Percentiles rank a stretch among this genome's conserved stretches.
phyloP scores from a whole-genome alignment of 257 asterid species.

The Euphrasia confusa region DNA sequence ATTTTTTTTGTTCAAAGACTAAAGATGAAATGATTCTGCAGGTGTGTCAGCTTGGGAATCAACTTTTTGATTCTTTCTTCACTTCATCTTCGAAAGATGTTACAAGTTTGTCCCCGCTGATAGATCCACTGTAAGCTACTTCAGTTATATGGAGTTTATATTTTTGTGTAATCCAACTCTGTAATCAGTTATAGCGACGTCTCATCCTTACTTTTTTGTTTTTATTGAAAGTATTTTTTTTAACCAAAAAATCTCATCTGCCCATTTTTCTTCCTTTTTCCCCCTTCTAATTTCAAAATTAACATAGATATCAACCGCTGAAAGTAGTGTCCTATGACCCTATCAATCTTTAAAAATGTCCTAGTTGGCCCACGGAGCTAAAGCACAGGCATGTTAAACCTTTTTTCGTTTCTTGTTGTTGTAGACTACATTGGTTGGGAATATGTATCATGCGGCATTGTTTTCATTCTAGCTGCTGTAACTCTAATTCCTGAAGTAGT shows the following conservation, averaged over 20 bases:
- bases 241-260: too few relatives aligned
- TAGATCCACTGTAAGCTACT: constrained; percentile 80
- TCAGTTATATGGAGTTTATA: constrained; percentile 18
- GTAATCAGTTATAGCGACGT: not conserved
- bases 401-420: not conserved
- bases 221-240: too few relatives aligned
- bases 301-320: not conserved
- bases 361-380: constrained; percentile 19
- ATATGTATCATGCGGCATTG: not conserved
- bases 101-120: constrained; percentile 83
- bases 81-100: constrained; percentile 93
- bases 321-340: constrained; percentile 7
- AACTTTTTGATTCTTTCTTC: constrained; percentile 87
- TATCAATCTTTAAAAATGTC: constrained; percentile 13
- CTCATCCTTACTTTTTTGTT: too few relatives aligned
- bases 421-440: not conserved
- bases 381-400: not conserved
- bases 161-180: constrained; percentile 11
- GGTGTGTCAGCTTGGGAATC: constrained; percentile 94
- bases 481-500: not conserved
- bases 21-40: constrained; percentile 36
- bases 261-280: too few relatives aligned
- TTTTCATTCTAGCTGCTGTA: constrained; percentile 8
- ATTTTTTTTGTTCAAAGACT: constrained; percentile 10
- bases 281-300: too few relatives aligned